Percentiles rank a stretch among this genome's conserved stretches.
These are phyloP conservation scores for Aphanomyces stellatus DNA, from an alignment of 352 stramenopile species.

Conservation along the genomic window DNA sequence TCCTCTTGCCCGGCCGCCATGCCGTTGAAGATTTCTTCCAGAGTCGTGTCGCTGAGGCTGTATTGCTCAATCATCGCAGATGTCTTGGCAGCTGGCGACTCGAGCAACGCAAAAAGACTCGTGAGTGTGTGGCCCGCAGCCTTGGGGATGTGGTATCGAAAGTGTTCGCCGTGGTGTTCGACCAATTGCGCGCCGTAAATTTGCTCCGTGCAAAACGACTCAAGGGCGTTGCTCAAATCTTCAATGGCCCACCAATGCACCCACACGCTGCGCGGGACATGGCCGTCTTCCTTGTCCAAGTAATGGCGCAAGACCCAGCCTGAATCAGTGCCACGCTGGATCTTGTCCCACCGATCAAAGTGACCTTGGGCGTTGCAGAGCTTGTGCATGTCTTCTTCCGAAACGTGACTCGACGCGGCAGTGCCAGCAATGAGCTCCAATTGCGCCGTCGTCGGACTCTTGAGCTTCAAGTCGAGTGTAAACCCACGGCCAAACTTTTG, in stretches of 20 bases:
- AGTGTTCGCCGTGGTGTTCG: conserved; percentile 56
- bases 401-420: conserved; percentile 20
- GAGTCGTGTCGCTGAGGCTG: conserved; percentile 79
- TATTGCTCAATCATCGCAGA: conserved; percentile 73
- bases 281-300: conserved; percentile 29
- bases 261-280: conserved; percentile 46
- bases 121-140: conserved; percentile 1
- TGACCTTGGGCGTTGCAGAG: conserved; percentile 30
- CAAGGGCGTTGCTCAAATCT: conserved; percentile 29
- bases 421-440: neutral
- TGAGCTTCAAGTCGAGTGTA: conserved; percentile 78
- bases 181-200: conserved; percentile 36
- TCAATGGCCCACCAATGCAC: conserved; percentile 49
- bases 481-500: conserved; percentile 93
- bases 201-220: conserved; percentile 36
- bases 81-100: conserved; percentile 39
- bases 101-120: conserved; percentile 65
- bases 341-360: conserved; percentile 26
- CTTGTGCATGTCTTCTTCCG: conserved; percentile 24
- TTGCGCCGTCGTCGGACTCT: conserved; percentile 24
- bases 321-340: conserved; percentile 32
- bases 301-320: conserved; percentile 37
- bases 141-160: conserved; percentile 65
- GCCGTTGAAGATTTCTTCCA: conserved; percentile 91
- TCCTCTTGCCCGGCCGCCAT: conserved; percentile 78